phyloP scores from a whole-genome alignment of 257 asterid genomes.

The Jaltomata sinuosa region DNA sequence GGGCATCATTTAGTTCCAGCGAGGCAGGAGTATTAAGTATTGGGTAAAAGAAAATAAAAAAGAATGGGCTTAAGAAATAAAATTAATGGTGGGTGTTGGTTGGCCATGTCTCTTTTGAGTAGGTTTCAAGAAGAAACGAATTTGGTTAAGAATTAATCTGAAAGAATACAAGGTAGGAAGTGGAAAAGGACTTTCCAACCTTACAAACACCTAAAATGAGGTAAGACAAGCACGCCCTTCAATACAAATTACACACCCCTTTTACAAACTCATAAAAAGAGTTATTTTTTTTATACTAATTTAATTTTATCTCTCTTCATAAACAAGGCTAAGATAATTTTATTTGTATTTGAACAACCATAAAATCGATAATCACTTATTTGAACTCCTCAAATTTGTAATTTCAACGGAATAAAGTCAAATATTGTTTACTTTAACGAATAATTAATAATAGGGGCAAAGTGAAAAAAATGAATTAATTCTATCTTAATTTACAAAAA shows the following conservation, averaged over 20 bases:
- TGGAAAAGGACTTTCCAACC: slow-evolving; percentile 82
- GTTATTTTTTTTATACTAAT: too few species aligned
- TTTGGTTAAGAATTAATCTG: slow-evolving; percentile 5
- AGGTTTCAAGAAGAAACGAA: slow-evolving; percentile 19
- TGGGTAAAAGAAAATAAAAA: not conserved
- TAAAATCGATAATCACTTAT: too few species aligned
- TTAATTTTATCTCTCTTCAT: not conserved
- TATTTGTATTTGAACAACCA: too few species aligned
- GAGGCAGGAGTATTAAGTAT: not conserved
- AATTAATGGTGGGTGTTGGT: slow-evolving; percentile 5
- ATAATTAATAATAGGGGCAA: too few species aligned
- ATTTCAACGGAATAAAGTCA: too few species aligned
- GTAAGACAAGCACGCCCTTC: slow-evolving; percentile 33
- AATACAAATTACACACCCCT: not conserved
- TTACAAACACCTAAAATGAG: slow-evolving; percentile 53
- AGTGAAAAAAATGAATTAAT: too few species aligned
- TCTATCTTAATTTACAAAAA: too few species aligned
- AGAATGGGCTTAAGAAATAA: not conserved
- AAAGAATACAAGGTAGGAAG: slow-evolving; percentile 40
- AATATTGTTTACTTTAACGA: too few species aligned
- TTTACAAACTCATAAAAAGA: not conserved
- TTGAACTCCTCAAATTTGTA: too few species aligned
- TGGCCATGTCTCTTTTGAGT: slow-evolving; percentile 32
- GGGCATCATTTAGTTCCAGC: not conserved
- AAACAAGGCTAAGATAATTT: not conserved